A percentile compares a stretch with the other conserved stretches of the same genome.
Conservation (phyloP, 345 rosid species). For the Lepidium sativum region DNA sequence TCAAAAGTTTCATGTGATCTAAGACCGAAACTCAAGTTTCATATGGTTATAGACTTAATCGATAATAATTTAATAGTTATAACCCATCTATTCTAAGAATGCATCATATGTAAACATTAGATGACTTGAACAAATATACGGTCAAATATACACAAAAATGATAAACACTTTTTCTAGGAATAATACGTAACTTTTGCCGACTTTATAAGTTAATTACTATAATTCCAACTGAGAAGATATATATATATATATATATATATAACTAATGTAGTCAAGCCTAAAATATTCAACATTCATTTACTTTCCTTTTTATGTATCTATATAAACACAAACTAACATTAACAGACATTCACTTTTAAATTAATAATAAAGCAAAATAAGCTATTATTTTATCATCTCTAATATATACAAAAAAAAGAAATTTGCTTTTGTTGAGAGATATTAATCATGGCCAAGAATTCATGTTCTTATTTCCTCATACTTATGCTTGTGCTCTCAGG, state of each 20-base stretch:
- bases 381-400: neutral
- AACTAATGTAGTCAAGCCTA: neutral
- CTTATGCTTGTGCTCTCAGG: conserved; percentile 6
- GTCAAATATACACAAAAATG: too few species aligned
- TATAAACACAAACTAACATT: neutral
- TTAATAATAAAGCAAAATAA: neutral
- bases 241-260: neutral
- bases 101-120: too few species aligned
- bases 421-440: neutral
- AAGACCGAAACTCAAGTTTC: too few species aligned
- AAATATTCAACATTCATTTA: neutral
- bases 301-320: neutral
- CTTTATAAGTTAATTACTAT: neutral
- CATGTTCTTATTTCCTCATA: conserved; percentile 2
- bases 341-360: neutral
- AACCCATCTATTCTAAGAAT: too few species aligned
- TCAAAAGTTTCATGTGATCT: too few species aligned
- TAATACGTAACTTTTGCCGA: too few species aligned
- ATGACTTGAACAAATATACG: too few species aligned
- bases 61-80: too few species aligned
- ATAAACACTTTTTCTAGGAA: neutral
- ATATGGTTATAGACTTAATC: too few species aligned
- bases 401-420: neutral
- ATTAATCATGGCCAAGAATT: conserved; percentile 1
- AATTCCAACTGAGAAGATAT: too few species aligned